These are phyloP conservation scores for Sugiyamaella japonica DNA, from an alignment of 1,139 yeast genomes.

Conservation along the genomic window DNA sequence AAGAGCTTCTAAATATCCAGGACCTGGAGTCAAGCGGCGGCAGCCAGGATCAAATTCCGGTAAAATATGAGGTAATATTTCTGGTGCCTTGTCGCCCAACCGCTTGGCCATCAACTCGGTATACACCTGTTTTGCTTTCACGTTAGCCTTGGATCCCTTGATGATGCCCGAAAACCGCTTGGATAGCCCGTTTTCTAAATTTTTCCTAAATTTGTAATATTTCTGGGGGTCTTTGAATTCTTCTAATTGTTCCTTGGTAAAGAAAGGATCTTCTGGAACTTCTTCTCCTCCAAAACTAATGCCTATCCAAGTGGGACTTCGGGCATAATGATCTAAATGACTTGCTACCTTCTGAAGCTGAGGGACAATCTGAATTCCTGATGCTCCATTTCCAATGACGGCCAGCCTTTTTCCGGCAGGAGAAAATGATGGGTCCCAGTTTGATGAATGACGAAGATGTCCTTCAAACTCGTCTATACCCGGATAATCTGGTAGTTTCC, in stretches of 20 bases:
- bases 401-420: conserved; percentile 32
- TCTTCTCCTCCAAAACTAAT: conserved; percentile 35
- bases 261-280: conserved; percentile 32
- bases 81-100: conserved; percentile 11
- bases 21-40: conserved; percentile 28
- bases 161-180: conserved; percentile 19
- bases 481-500: conserved; percentile 30
- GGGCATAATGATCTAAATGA: conserved; percentile 16
- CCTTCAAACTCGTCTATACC: conserved; percentile 35
- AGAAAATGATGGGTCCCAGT: conserved; percentile 31
- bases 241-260: conserved; percentile 21
- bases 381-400: conserved; percentile 36
- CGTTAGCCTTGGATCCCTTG: conserved; percentile 20
- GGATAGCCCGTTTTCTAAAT: conserved; percentile 12
- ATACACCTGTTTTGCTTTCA: conserved; percentile 2
- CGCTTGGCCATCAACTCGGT: conserved; percentile 10
- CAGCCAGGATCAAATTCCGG: conserved; percentile 27
- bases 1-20: conserved; percentile 32
- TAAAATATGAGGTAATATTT: conserved; percentile 22
- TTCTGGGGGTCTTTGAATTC: conserved; percentile 26
- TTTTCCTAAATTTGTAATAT: conserved; percentile 13
- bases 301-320: conserved; percentile 21
- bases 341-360: conserved; percentile 21
- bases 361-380: conserved; percentile 32
- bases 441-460: conserved; percentile 30